Evolutionary conservation across 116 monocot genomes (phyloP).

Genomic region (Papilionanthe hybrid): DNA sequence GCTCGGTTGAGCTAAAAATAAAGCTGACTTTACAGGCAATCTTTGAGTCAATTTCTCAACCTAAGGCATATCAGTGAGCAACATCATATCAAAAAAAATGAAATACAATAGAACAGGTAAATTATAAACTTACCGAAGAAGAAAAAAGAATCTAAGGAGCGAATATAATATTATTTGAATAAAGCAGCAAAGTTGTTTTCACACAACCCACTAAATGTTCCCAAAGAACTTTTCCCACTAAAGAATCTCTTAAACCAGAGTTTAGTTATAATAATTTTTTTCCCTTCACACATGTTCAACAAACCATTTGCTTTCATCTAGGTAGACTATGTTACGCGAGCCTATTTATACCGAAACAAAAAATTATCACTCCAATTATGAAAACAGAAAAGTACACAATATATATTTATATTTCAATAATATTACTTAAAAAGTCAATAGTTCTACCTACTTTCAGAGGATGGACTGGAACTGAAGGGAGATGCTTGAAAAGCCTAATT

Average conservation of each 20-base stretch:
- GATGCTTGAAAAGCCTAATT: slow-evolving; percentile 89
- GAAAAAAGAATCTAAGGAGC: too few relatives aligned
- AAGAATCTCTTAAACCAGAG: neutral
- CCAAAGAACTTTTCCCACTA: neutral
- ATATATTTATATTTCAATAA: neutral
- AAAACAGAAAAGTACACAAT: neutral
- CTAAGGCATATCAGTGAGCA: too few relatives aligned
- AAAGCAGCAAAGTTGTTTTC: neutral
- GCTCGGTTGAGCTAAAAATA: too few relatives aligned
- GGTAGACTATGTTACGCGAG: neutral
- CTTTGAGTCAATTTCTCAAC: too few relatives aligned
- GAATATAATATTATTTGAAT: too few relatives aligned
- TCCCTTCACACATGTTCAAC: neutral
- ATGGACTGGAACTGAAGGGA: slow-evolving; percentile 75
- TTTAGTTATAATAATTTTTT: neutral
- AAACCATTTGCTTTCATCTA: neutral
- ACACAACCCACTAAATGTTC: neutral
- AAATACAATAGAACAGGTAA: too few relatives aligned
- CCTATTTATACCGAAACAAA: neutral
- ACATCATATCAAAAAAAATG: too few relatives aligned
- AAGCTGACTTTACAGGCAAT: too few relatives aligned
- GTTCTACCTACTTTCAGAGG: slow-evolving; percentile 69
- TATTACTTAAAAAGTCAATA: slow-evolving; percentile 1
- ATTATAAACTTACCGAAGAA: too few relatives aligned
- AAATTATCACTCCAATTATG: neutral